Percentiles rank a stretch among this genome's conserved stretches.
Evolutionary conservation across 2,329 filamentous ascomycete species (phyloP).

Genomic region (Seiridium unicorne): DNA sequence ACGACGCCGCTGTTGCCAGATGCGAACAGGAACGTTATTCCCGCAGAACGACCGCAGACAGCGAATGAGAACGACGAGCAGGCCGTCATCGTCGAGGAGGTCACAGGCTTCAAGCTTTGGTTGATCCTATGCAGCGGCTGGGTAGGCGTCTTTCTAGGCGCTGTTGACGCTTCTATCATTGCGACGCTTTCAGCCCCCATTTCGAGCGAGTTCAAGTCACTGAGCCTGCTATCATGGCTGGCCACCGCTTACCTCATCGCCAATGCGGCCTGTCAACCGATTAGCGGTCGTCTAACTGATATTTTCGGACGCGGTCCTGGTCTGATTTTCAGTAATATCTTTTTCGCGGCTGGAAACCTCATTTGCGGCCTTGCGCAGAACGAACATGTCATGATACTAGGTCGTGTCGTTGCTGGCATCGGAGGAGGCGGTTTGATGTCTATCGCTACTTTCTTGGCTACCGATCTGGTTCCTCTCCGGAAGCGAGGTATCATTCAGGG

Average conservation of each 20-base stretch:
- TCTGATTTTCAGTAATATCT: slow-evolving; percentile 73
- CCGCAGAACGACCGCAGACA: slow-evolving; percentile 12
- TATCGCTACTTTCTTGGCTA: slow-evolving; percentile 69
- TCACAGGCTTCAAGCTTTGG: slow-evolving; percentile 46
- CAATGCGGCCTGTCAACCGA: slow-evolving; percentile 81
- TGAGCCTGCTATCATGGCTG: slow-evolving; percentile 83
- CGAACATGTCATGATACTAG: slow-evolving; percentile 70
- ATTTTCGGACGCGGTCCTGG: slow-evolving; percentile 82
- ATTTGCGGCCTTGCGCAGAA: slow-evolving; percentile 74
- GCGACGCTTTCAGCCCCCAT: slow-evolving; percentile 84
- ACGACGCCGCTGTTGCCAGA: slow-evolving; percentile 21
- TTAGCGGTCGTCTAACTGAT: slow-evolving; percentile 83
- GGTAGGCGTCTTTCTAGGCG: slow-evolving; percentile 62
- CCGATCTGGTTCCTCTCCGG: slow-evolving; percentile 71
- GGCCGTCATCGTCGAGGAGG: slow-evolving; percentile 45
- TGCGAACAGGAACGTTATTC: slow-evolving; percentile 10
- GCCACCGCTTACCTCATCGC: slow-evolving; percentile 85
- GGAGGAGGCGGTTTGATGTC: slow-evolving; percentile 79
- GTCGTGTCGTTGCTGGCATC: slow-evolving; percentile 76
- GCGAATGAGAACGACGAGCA: slow-evolving; percentile 38
- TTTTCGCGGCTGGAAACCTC: slow-evolving; percentile 78
- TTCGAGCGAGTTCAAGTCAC: slow-evolving; percentile 76
- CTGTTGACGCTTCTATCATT: slow-evolving; percentile 77
- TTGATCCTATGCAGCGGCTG: slow-evolving; percentile 56
- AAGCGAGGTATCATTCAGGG: slow-evolving; percentile 80